These are phyloP conservation scores for Cyclotella choctawhatcheeana DNA, from an alignment of 108 stramenopile genomes.

Conservation along the genomic window DNA sequence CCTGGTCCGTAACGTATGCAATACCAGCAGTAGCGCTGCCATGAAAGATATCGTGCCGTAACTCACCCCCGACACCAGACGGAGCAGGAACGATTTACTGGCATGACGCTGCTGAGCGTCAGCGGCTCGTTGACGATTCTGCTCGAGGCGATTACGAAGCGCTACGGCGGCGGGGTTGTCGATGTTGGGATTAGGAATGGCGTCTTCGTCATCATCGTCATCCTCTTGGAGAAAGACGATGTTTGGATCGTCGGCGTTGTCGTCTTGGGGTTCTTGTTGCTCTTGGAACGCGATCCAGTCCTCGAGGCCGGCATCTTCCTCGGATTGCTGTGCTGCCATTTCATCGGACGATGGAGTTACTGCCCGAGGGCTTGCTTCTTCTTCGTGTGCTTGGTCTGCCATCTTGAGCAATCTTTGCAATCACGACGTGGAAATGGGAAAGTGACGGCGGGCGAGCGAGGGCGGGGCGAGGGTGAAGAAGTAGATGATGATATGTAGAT, in stretches of 20 bases:
- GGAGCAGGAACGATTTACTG: conserved; percentile 5
- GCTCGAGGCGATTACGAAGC: background rate
- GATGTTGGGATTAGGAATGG: background rate
- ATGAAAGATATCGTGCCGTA: conserved; percentile 61
- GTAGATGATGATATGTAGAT: no score
- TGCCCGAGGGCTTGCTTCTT: no score
- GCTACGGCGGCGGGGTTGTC: conserved; percentile 13
- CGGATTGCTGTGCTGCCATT: no score
- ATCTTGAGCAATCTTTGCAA: no score
- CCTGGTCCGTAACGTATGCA: conserved; percentile 80
- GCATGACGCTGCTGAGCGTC: background rate
- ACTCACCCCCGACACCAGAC: conserved; percentile 13
- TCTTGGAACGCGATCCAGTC: conserved; percentile 42
- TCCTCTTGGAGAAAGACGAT: conserved; percentile 12
- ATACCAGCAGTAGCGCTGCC: conserved; percentile 59
- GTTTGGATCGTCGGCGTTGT: conserved; percentile 21
- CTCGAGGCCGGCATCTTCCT: conserved; percentile 23
- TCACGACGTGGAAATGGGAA: no score
- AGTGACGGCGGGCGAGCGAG: no score
- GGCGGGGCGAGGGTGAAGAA: no score
- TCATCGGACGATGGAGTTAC: no score
- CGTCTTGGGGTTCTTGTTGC: conserved; percentile 16
- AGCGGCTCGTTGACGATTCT: background rate
- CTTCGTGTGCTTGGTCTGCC: no score
- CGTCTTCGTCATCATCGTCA: conserved; percentile 7